Base-by-base conservation (phyloP, 768 basidiomycete genomes). In the Myochromella boudieri region DNA sequence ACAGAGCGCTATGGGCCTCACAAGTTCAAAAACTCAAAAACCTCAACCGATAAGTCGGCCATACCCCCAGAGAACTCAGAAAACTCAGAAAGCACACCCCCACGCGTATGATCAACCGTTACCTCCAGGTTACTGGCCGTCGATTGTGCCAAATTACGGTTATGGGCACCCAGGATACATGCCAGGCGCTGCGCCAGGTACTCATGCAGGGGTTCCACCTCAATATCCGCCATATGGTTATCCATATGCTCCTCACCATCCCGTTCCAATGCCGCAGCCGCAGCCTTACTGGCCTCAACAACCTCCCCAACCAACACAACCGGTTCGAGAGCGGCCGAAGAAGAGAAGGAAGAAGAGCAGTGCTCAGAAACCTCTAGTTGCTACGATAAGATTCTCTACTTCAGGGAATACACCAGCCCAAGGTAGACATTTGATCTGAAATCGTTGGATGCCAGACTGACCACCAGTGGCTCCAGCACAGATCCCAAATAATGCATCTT, bases 11-110 rank as follows among this genome's bases (percentile, higher is more conserved):
- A 31, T 52, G 51, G 51, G 51, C 6, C 28, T 22, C 1, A 25
- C 42, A n/a, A 44, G 42, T 4, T 52, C 51, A 2, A 52, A 52
- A 34, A 22, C n/a, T n/a, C n/a, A n/a, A n/a, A n/a, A n/a, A n/a
- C n/a, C 42, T 14, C 47, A 48, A 38, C 7, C 31, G 17, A 41
- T 41, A 29, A 32, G 33, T 6, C 37, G 51, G 7, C n/a, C 29
- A 25, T 34, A 29, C 27, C 40, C 40, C 17, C 34, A 36, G 22
- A 27, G 34, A 7, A 29, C 21, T 6, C 40, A 12, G 1, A 52
- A 48, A 15, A 33, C n/a, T 18, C 41, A 41, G 39, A 40, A 41
- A 37, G 17, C 40, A 22, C 34, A 33, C 37, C 45, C 42, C 18
- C 28, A 47, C 20, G n/a, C 4, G 4, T 39, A 22, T 17, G 28